Evolutionary conservation across 805 yeast genomes (phyloP).

Genomic region (Sugiyamaella marilandica): DNA sequence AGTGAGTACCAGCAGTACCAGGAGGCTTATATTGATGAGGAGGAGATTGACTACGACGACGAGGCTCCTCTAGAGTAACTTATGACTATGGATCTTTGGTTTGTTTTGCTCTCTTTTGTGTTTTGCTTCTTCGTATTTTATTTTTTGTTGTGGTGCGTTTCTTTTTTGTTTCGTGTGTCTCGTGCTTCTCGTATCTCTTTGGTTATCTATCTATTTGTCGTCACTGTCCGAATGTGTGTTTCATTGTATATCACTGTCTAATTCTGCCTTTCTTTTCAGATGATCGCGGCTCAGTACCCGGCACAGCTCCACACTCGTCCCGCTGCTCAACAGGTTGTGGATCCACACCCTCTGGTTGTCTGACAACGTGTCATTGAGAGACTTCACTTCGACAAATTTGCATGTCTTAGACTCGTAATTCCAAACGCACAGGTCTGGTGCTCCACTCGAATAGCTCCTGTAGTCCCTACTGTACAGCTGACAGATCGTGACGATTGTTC

Average conservation of each 20-base stretch:
- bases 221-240: too few species aligned
- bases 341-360: slow-evolving; percentile 37
- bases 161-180: neutral
- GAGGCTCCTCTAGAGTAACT: slow-evolving; percentile 12
- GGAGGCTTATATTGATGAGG: slow-evolving; percentile 70
- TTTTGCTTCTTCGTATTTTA: slow-evolving; percentile 1
- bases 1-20: slow-evolving; percentile 91
- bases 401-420: slow-evolving; percentile 15
- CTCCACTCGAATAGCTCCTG: slow-evolving; percentile 28
- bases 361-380: slow-evolving; percentile 35
- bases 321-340: slow-evolving; percentile 27
- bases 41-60: slow-evolving; percentile 59
- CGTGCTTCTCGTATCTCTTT: too few species aligned
- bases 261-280: neutral
- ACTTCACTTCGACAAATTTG: slow-evolving; percentile 34
- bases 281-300: slow-evolving; percentile 13
- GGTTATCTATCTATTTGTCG: too few species aligned
- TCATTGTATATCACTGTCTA: neutral
- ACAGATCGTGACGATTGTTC: slow-evolving; percentile 23
- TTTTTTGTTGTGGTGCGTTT: too few species aligned
- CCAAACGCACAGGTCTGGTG: slow-evolving; percentile 37
- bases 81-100: neutral
- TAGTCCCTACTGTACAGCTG: slow-evolving; percentile 23
- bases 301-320: slow-evolving; percentile 33
- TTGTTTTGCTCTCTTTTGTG: neutral